Evolutionary conservation across 768 basidiomycete genomes (phyloP), one percentile per base, ranked within the genome.

Genomic region (Podaxis sp.): DNA sequence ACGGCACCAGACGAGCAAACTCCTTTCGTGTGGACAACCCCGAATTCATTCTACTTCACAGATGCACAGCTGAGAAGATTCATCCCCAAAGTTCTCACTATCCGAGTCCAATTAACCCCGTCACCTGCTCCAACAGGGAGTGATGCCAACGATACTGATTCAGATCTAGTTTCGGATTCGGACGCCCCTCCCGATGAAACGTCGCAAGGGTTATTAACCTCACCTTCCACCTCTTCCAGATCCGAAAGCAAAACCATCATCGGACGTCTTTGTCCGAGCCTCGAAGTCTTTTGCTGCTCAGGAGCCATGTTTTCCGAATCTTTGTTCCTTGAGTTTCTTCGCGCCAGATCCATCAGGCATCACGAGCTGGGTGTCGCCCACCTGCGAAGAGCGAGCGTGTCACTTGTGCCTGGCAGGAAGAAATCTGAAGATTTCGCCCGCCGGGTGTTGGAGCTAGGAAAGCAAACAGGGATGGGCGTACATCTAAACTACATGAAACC

Each of bases 271-370:
- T 36, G 33, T 3, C 48, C 58, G 17, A 49, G 39, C 9, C 58
- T 52, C 36, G n/a, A 30, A 26, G 42, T 57, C 15, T n/a, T 57
- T 30, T 12, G 38, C 26, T 57, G 19, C 24, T 28, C 40, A 17
- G 42, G 56, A 44, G 56, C 56, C 24, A 57, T 57, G 56, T 57
- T 57, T 42, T 44, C 56, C 19, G 56, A 57, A 24, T 46, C 39
- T 24, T 13, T n/a, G 13, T 42, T 57, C 39, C 39, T 57, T 22
- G 56, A 46, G 7, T 57, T 57, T 22, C 56, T 57, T 36, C 28
- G 40, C 24, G 56, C 56, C 40, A 15, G 56, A 6, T 28, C 56
- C 7, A 4, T 57, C 4, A 40, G 40, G 15, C 40, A 57, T 46
- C 24, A n/a, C 15, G 40, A 57, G n/a, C 56, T 57, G 15, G 39